Percentiles rank a stretch among this genome's conserved stretches.
Conservation (phyloP, 2,329 filamentous ascomycete species). For the Aspergillus ibericus region DNA sequence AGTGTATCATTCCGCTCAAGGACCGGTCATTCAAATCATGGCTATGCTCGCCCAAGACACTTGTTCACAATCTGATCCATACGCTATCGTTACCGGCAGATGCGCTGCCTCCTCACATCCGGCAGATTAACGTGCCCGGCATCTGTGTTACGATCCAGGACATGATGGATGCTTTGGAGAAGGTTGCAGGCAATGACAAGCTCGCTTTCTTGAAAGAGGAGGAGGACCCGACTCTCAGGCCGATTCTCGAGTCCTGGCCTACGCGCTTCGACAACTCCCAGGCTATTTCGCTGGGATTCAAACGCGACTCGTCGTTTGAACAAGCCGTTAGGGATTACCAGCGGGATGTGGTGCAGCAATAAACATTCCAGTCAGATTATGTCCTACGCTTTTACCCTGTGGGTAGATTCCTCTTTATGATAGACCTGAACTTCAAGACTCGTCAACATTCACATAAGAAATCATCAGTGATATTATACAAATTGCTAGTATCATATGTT, state of each 20-base stretch:
- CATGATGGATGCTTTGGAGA: constrained; percentile 57
- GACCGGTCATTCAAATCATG: constrained; percentile 53
- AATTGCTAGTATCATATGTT: neutral
- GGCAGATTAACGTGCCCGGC: constrained; percentile 61
- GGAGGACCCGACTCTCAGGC: constrained; percentile 51
- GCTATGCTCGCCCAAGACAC: constrained; percentile 54
- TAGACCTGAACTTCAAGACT: too few species aligned
- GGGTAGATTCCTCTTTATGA: too few species aligned
- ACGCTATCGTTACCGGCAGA: constrained; percentile 47
- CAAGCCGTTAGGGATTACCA: constrained; percentile 58
- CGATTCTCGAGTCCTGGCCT: constrained; percentile 59
- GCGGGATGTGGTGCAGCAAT: constrained; percentile 23
- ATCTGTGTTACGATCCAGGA: constrained; percentile 54
- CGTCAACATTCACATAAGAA: neutral
- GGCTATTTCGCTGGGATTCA: constrained; percentile 53
- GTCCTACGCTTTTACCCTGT: neutral
- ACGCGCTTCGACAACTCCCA: constrained; percentile 56
- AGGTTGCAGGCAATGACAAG: constrained; percentile 56
- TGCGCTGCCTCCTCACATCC: constrained; percentile 44
- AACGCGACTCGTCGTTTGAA: constrained; percentile 54
- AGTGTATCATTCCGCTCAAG: constrained; percentile 55
- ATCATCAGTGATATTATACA: neutral
- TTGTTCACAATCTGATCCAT: constrained; percentile 56
- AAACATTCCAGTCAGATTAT: neutral
- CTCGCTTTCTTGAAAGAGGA: constrained; percentile 54